Base-by-base conservation (phyloP, 1,284 basidiomycete species). In the Grifola frondosa region DNA sequence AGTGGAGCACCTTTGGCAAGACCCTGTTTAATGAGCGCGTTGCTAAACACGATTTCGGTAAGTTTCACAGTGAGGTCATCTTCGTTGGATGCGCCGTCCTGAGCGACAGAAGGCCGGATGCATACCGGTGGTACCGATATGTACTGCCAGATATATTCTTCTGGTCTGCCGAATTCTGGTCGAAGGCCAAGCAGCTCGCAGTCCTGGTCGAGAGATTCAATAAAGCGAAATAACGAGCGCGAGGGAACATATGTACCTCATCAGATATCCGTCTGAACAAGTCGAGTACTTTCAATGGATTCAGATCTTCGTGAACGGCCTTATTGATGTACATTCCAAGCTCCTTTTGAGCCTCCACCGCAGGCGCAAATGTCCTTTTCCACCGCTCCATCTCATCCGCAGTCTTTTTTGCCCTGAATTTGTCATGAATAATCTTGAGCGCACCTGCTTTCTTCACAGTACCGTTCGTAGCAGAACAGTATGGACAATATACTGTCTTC, bases 101-200 rank as follows among this genome's bases (percentile, higher is more conserved):
- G 97, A 0, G 91, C 88, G 1, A 99, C 97, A 5, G 94, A 97
- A 0, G 97, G 97, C 32, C 97, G 84, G 46, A 99, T 99, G 63
- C 92, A 97, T 29, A 97, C 94, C 0, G 97, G 97, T 15, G 97
- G 97, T 12, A 99, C 97, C 24, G 95, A 97, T 13, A 99, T 86
- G 66, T 99, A 99, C 66, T 98, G 96, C 97, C 97, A 99, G 45
- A 99, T 84, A 62, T 96, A 98, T 63, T 98, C 90, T 69, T 99
- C 97, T 2, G 97, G 97, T 42, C 97, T 74, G 41, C 95, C 95
- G 59, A 86, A 87, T 22, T 83, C 80, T 3, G 97, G 97, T 49
- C 91, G 84, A 41, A 99, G 70, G 1, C 96, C 95, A 8, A 99
- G 76, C 35, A 99, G 71, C 66, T 99, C 97, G 63, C 93, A 97